Evolutionary conservation across 2,329 filamentous ascomycete genomes (phyloP), one percentile per base, ranked within the genome.

Genomic region (Epichloe coenophiala): DNA sequence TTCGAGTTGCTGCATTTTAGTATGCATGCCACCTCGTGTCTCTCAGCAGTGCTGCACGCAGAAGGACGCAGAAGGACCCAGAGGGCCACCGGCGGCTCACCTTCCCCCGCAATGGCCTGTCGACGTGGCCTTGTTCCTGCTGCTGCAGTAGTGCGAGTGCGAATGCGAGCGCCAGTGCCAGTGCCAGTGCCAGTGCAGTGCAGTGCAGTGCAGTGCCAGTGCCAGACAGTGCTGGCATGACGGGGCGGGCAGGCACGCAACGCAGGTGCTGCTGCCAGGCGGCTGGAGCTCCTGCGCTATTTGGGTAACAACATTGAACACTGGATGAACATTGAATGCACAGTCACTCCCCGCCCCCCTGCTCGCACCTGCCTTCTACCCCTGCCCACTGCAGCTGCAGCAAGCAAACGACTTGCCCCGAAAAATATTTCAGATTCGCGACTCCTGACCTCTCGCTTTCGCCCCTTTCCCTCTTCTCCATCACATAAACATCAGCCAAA

Each of bases 401-500:
- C 47, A 42, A 41, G 43, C 51, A 51, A 51, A 51, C 43, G 43
- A 33, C 52, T 42, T 19, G 54, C 54, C 56, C 54, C 39, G 40
- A 51, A 41, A 70, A 70, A 64, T 68, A 69, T 69, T 70, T 70
- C 62, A 68, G 60, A 63, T 62, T 62, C 60, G 59, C 63, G 60
- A 60, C 58, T 56, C 57, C 57, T 58, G 55, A 51, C 58, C 21
- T 27, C 17, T 17, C 17, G 40, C 38, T 41, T 60, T 57, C 23
- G n/a, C 59, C 60, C 59, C 57, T 61, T 59, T 61, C 60, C 58
- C 60, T 62, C 61, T 60, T 61, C 58, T 61, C 57, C 65, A 70
- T 68, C 68, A 71, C 69, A 71, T 63, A 64, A 65, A 62, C 60
- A 62, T 61, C 65, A 69, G 66, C 61, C 64, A 69, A 64, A 59